phyloP scores from a whole-genome alignment of 2,329 filamentous ascomycete genomes.

The Aureobasidium uvarum region DNA sequence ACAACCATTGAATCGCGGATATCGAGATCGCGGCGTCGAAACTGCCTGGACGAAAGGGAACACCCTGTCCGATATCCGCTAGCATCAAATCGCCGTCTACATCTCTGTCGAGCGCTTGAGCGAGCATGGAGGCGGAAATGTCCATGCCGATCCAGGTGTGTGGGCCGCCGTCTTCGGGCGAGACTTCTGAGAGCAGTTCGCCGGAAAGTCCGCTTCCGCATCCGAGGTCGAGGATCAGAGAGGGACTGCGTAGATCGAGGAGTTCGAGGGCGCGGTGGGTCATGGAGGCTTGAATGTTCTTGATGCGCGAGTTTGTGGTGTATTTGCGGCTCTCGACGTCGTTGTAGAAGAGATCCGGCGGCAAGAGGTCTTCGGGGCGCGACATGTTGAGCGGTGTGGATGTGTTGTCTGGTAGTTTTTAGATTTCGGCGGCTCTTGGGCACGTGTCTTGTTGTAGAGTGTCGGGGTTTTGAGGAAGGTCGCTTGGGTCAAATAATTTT shows the following conservation, averaged over 20 bases:
- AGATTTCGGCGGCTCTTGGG: background rate
- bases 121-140: conserved; percentile 93
- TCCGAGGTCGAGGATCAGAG: conserved; percentile 91
- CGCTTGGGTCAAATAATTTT: conserved; percentile 16
- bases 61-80: conserved; percentile 90
- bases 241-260: conserved; percentile 74
- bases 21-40: conserved; percentile 97
- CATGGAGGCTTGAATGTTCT: conserved; percentile 93
- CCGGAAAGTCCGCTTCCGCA: conserved; percentile 93
- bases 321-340: conserved; percentile 95
- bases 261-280: conserved; percentile 89
- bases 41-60: conserved; percentile 85
- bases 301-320: conserved; percentile 92
- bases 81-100: conserved; percentile 93
- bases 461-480: background rate
- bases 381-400: conserved; percentile 66
- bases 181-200: conserved; percentile 79
- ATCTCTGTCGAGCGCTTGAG: conserved; percentile 84
- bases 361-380: conserved; percentile 90
- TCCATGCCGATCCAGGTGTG: conserved; percentile 99
- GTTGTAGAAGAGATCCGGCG: conserved; percentile 96
- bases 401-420: too few species aligned
- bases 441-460: background rate
- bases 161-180: conserved; percentile 70
- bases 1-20: conserved; percentile 96